Conservation (phyloP, 192 early-diverging fungal genomes). For the Podila epicladia region DNA sequence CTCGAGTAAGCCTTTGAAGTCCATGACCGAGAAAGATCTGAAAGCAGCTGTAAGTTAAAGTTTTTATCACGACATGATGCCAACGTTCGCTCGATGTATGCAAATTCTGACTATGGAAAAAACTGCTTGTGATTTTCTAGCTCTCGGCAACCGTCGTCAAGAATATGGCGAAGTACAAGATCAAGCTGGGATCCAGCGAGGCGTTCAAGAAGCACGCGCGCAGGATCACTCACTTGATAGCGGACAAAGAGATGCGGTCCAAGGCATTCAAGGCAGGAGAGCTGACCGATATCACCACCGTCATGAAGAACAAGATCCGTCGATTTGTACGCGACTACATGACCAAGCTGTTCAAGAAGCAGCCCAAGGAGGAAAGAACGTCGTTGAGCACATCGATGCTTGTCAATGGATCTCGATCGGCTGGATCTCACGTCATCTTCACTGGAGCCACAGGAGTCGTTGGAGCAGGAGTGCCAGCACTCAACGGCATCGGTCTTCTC, state of each 20-base stretch:
- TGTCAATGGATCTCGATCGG: conserved; percentile 21
- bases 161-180: conserved; percentile 56
- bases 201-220: conserved; percentile 64
- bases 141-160: conserved; percentile 38
- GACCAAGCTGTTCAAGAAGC: conserved; percentile 51
- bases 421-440: conserved; percentile 14
- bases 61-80: not conserved
- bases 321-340: conserved; percentile 58
- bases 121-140: conserved; percentile 6
- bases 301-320: conserved; percentile 58
- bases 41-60: conserved; percentile 38
- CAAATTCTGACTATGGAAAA: not conserved
- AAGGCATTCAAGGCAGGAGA: conserved; percentile 52
- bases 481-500: not conserved
- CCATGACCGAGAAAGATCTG: conserved; percentile 44
- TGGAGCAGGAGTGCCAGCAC: not conserved
- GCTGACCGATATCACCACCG: conserved; percentile 45
- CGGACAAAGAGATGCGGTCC: conserved; percentile 60
- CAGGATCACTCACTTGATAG: conserved; percentile 65
- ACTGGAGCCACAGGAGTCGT: not conserved
- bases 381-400: conserved; percentile 17
- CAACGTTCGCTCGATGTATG: not conserved
- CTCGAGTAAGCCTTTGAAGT: conserved; percentile 34
- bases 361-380: conserved; percentile 33
- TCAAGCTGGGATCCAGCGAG: conserved; percentile 57